Percentiles rank a stretch among this genome's conserved stretches.
Conservation (phyloP, 208 protist species). For the Wallacemonas rigidus region DNA sequence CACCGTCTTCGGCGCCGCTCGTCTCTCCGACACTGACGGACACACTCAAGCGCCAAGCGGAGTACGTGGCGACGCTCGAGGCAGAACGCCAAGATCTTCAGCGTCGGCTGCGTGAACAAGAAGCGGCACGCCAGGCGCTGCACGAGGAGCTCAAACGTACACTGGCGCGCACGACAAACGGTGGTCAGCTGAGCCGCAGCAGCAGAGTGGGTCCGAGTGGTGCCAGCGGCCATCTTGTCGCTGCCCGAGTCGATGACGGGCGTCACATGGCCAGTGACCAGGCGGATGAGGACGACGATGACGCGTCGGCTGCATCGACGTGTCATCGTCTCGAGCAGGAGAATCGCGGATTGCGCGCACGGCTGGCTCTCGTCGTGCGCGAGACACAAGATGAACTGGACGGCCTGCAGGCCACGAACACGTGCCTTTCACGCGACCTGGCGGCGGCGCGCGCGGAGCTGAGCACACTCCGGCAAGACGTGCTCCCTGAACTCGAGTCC, state of each 20-base stretch:
- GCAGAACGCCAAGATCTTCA: conserved; percentile 23
- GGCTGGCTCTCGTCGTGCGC: conserved; percentile 13
- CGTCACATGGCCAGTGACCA: background rate
- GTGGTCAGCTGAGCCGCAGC: background rate
- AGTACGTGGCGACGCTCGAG: conserved; percentile 20
- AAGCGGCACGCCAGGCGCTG: conserved; percentile 17
- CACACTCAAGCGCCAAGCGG: conserved; percentile 1
- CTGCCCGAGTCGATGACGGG: background rate
- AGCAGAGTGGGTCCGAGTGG: too few species aligned
- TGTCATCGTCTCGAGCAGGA: conserved; percentile 5
- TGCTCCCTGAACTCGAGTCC: conserved; percentile 20
- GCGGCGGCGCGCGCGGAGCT: conserved; percentile 20
- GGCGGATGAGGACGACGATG: background rate
- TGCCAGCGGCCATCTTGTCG: too few species aligned
- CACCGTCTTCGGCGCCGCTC: background rate
- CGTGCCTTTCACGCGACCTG: conserved; percentile 26
- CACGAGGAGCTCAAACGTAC: background rate
- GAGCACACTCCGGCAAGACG: conserved; percentile 24
- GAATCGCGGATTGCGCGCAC: conserved; percentile 6
- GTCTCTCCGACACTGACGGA: background rate
- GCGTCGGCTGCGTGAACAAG: conserved; percentile 27
- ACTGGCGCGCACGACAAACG: background rate
- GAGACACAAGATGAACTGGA: conserved; percentile 35
- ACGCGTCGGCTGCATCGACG: background rate
- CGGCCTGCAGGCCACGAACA: conserved; percentile 23